Percentiles rank a stretch among this genome's conserved stretches.
These are phyloP conservation scores for Aspergillus eucalypticola DNA, from an alignment of 2,329 filamentous ascomycete genomes.

Conservation along the genomic window DNA sequence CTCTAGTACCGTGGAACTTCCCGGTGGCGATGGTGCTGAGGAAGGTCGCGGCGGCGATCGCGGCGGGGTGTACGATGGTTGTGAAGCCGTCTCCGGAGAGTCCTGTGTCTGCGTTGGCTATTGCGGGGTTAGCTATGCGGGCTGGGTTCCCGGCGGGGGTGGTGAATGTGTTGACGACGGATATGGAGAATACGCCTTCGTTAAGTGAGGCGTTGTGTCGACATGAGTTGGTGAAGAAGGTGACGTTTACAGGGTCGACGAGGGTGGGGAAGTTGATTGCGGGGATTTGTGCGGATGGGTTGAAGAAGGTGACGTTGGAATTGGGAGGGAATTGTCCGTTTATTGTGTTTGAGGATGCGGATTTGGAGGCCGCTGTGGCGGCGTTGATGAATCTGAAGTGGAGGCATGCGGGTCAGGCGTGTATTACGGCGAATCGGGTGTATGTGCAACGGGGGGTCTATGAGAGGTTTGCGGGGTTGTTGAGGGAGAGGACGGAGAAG, in stretches of 20 bases:
- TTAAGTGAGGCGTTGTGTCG: constrained; percentile 53
- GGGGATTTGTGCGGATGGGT: constrained; percentile 58
- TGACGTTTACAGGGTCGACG: constrained; percentile 62
- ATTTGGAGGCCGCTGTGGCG: constrained; percentile 52
- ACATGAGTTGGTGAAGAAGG: constrained; percentile 62
- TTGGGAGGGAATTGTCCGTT: constrained; percentile 67
- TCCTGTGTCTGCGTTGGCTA: constrained; percentile 56
- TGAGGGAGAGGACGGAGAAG: constrained; percentile 53
- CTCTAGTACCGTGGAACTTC: constrained; percentile 73
- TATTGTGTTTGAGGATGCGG: constrained; percentile 65
- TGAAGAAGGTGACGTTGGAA: constrained; percentile 67
- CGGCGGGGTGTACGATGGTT: constrained; percentile 73
- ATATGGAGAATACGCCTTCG: constrained; percentile 41
- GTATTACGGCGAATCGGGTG: constrained; percentile 48
- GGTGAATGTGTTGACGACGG: constrained; percentile 61
- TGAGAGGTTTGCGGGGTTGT: constrained; percentile 57
- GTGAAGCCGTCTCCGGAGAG: constrained; percentile 71
- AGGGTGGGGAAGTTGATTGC: constrained; percentile 64
- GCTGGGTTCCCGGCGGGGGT: constrained; percentile 62
- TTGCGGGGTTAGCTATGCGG: constrained; percentile 55
- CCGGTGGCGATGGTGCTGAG: constrained; percentile 67
- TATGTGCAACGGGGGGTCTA: constrained; percentile 47
- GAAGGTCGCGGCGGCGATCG: constrained; percentile 67
- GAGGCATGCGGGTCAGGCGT: constrained; percentile 48
- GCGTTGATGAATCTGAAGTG: constrained; percentile 46